Percentiles rank a stretch among this genome's conserved stretches.
These are phyloP conservation scores for Zygotorulaspora chibaensis DNA, from an alignment of 805 yeast genomes.

Conservation along the genomic window DNA sequence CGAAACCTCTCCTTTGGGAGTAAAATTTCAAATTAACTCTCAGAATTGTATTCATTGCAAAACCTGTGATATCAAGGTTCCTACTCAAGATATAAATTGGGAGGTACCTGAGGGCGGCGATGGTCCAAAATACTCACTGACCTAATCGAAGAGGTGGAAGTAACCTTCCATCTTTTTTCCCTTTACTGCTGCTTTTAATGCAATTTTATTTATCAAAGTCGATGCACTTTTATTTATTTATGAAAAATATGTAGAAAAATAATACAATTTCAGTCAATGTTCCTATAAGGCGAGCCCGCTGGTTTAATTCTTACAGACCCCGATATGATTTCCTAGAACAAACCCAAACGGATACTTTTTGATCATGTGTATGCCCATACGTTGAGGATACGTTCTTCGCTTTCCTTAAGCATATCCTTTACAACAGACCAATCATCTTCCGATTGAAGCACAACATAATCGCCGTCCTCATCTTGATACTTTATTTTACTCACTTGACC, in stretches of 20 bases:
- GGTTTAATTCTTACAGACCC: too few relatives aligned
- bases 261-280: not conserved
- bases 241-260: not conserved
- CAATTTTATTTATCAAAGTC: not conserved
- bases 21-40: conserved; percentile 85
- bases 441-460: conserved; percentile 76
- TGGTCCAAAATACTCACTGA: conserved; percentile 93
- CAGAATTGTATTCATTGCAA: conserved; percentile 98
- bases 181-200: not conserved
- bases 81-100: conserved; percentile 93
- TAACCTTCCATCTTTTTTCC: not conserved
- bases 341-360: not conserved
- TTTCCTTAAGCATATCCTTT: conserved; percentile 58
- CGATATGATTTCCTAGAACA: too few relatives aligned
- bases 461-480: conserved; percentile 94
- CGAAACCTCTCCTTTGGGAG: conserved; percentile 52
- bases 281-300: too few relatives aligned
- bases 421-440: conserved; percentile 89
- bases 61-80: conserved; percentile 96
- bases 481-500: conserved; percentile 55
- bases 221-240: not conserved
- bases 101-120: conserved; percentile 98
- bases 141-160: conserved; percentile 35
- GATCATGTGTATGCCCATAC: conserved; percentile 39
- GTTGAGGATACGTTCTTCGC: conserved; percentile 45